Evolutionary conservation across 345 rosid species (phyloP).

Genomic region (Viola odorata): DNA sequence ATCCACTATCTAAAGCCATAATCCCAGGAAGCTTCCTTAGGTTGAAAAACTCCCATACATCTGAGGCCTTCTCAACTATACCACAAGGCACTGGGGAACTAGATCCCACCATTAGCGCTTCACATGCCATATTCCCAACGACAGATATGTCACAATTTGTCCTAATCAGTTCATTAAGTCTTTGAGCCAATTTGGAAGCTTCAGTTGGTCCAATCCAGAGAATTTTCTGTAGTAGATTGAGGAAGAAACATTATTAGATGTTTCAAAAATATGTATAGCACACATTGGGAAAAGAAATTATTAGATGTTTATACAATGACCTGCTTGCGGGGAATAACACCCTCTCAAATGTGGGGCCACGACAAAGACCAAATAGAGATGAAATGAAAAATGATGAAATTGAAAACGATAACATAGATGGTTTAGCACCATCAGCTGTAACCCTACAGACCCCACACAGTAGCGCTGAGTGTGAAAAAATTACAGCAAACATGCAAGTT

Average conservation of each 20-base stretch:
- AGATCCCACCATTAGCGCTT: constrained; percentile 29
- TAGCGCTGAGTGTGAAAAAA: too few relatives aligned
- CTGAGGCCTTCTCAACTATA: constrained; percentile 42
- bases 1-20: constrained; percentile 59
- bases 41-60: constrained; percentile 59
- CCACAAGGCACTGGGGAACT: constrained; percentile 18
- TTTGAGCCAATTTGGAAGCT: constrained; percentile 34
- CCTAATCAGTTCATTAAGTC: constrained; percentile 30
- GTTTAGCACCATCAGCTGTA: too few relatives aligned
- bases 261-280: too few relatives aligned
- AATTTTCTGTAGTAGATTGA: constrained; percentile 36
- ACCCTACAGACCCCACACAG: too few relatives aligned
- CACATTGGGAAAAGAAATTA: too few relatives aligned
- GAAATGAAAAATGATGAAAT: too few relatives aligned
- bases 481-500: too few relatives aligned
- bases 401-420: too few relatives aligned
- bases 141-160: constrained; percentile 37
- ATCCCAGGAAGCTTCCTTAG: constrained; percentile 59
- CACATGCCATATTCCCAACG: constrained; percentile 43
- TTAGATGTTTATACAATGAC: too few relatives aligned
- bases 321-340: too few relatives aligned
- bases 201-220: constrained; percentile 58
- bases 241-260: constrained; percentile 7
- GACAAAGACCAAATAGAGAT: too few relatives aligned
- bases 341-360: too few relatives aligned